Conservation (phyloP, 208 protist genomes). For the Wallacemonas sp. region DNA sequence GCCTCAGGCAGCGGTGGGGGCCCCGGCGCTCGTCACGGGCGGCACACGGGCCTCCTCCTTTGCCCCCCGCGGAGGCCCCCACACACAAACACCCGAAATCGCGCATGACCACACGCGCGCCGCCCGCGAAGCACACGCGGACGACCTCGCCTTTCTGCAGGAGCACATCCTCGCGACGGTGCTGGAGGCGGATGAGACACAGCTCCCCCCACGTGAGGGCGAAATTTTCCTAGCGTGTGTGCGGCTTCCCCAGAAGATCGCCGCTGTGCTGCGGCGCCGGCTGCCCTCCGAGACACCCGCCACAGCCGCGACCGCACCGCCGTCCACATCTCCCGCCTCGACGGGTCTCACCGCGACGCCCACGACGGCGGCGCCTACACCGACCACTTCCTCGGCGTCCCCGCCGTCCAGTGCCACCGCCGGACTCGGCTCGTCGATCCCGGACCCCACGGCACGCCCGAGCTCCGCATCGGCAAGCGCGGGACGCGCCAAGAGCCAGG, state of each 20-base stretch:
- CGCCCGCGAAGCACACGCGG: constrained; percentile 23
- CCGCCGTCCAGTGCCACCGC: constrained; percentile 6
- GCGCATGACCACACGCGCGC: constrained; percentile 30
- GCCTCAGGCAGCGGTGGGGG: background rate
- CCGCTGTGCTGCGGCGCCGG: constrained; percentile 52
- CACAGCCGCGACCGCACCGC: background rate
- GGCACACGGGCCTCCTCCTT: background rate
- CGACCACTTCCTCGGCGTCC: background rate
- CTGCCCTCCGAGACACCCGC: constrained; percentile 18
- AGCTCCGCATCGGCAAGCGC: background rate
- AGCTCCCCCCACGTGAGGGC: constrained; percentile 55
- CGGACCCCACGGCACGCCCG: constrained; percentile 12
- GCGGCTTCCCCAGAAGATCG: constrained; percentile 52
- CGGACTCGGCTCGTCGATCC: constrained; percentile 5
- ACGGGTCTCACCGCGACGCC: background rate
- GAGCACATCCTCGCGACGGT: constrained; percentile 59
- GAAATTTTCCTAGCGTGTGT: constrained; percentile 63
- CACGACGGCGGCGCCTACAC: background rate
- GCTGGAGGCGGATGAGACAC: constrained; percentile 47
- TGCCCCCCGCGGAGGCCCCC: background rate
- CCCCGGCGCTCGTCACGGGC: too few relatives aligned
- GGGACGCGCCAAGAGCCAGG: background rate
- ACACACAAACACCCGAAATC: background rate
- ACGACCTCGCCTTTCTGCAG: constrained; percentile 51
- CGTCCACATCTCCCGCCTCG: background rate